Percentiles rank a stretch among this genome's conserved stretches.
Evolutionary conservation across 2,329 filamentous ascomycete genomes (phyloP).

Genomic region (Rutstroemia sp.): DNA sequence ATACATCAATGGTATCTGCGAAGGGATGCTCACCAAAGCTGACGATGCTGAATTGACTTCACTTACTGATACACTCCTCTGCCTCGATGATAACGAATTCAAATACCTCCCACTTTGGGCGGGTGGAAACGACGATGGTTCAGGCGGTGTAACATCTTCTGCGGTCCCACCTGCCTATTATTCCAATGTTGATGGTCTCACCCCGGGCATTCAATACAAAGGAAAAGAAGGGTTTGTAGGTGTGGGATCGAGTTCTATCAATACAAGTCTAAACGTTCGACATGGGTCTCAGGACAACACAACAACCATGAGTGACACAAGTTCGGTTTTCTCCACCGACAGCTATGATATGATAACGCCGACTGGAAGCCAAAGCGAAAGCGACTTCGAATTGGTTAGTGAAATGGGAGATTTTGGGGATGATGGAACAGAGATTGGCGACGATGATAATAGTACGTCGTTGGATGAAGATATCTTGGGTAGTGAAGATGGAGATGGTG

Average conservation of each 20-base stretch:
- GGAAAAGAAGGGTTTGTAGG: background rate
- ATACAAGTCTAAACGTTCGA: background rate
- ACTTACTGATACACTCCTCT: constrained; percentile 39
- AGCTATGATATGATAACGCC: constrained; percentile 7
- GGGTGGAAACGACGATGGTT: constrained; percentile 46
- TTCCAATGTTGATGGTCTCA: background rate
- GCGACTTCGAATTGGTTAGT: background rate
- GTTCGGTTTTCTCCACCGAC: background rate
- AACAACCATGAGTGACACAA: background rate
- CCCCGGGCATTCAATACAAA: background rate
- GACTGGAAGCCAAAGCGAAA: background rate
- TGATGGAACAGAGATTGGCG: background rate
- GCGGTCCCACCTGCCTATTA: constrained; percentile 24
- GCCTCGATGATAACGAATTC: constrained; percentile 48
- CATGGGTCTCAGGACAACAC: background rate
- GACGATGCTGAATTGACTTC: constrained; percentile 3
- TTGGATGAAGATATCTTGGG: too few species aligned
- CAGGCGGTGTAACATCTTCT: constrained; percentile 40
- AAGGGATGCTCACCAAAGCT: constrained; percentile 6
- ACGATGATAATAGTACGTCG: background rate
- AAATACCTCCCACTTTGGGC: constrained; percentile 60
- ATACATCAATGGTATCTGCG: background rate
- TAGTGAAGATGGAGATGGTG: background rate
- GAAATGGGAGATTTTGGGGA: background rate
- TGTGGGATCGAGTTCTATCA: background rate